Conservation (phyloP, 208 protist species). For the Trypanosoma brucei region DNA sequence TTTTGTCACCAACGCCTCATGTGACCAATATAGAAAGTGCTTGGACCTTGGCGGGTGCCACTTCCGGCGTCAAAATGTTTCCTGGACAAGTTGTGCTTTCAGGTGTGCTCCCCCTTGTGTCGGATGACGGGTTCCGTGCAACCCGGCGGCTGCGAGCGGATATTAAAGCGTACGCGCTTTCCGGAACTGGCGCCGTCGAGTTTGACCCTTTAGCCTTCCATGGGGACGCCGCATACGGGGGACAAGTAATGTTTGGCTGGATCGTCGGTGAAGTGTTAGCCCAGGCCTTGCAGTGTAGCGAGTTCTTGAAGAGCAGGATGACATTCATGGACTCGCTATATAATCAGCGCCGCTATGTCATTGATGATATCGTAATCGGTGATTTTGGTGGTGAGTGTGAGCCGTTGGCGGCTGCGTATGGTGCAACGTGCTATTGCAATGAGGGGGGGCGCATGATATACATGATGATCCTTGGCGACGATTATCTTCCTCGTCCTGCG, state of each 20-base stretch:
- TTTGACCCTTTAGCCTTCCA: slow-evolving; percentile 8
- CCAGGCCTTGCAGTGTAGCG: slow-evolving; percentile 13
- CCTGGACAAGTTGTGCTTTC: background rate
- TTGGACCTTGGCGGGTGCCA: background rate
- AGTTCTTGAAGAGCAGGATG: slow-evolving; percentile 2
- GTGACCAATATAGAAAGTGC: background rate
- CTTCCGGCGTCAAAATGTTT: background rate
- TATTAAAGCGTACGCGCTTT: background rate
- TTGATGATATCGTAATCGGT: slow-evolving; percentile 23
- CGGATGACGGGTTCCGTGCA: too few species aligned
- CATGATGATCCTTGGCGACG: slow-evolving; percentile 7
- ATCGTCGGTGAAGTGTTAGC: slow-evolving; percentile 24
- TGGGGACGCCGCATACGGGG: slow-evolving; percentile 13
- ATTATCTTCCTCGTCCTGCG: background rate
- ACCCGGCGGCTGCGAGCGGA: too few species aligned
- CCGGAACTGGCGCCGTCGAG: background rate
- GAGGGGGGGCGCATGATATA: slow-evolving; percentile 9
- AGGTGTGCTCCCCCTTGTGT: too few species aligned
- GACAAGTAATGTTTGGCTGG: slow-evolving; percentile 40
- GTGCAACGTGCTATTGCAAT: slow-evolving; percentile 14
- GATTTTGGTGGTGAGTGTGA: slow-evolving; percentile 17
- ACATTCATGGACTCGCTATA: slow-evolving; percentile 18
- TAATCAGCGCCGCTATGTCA: slow-evolving; percentile 18
- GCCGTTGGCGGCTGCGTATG: background rate
- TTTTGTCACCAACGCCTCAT: background rate